A percentile compares a stretch with the other conserved stretches of the same genome.
Conservation (phyloP, 495 filamentous ascomycete species). For the Talaromyces ruber region DNA sequence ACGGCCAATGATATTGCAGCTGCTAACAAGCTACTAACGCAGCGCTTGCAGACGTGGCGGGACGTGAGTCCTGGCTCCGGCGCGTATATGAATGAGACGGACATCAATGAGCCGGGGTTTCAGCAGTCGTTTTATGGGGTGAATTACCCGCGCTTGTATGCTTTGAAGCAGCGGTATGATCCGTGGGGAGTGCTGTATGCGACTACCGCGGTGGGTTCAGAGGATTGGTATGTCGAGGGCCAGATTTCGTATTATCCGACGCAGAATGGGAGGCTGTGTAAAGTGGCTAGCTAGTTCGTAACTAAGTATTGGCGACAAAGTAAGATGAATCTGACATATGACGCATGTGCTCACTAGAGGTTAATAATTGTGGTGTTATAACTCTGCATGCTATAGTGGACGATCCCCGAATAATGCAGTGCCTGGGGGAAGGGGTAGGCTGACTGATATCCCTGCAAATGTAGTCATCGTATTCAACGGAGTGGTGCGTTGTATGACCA, state of each 20-base stretch:
- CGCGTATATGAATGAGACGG: conserved; percentile 43
- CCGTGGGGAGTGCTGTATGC: conserved; percentile 44
- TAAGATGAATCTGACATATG: too few relatives aligned
- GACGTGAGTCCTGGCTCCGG: conserved; percentile 24
- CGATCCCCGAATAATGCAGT: too few relatives aligned
- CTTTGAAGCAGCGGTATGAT: conserved; percentile 32
- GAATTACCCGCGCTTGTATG: conserved; percentile 35
- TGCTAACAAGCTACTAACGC: not conserved
- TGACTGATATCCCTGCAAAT: too few relatives aligned
- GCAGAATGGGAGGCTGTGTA: conserved; percentile 27
- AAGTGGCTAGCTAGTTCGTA: conserved; percentile 6
- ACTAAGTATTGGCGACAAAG: not conserved
- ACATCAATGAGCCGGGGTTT: conserved; percentile 35
- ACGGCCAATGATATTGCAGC: not conserved
- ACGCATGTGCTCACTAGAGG: too few relatives aligned
- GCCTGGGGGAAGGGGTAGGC: too few relatives aligned
- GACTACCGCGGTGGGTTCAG: conserved; percentile 47
- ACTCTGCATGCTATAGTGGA: too few relatives aligned
- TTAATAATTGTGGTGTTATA: too few relatives aligned
- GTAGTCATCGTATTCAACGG: too few relatives aligned
- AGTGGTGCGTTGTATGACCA: too few relatives aligned
- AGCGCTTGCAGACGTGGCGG: not conserved
- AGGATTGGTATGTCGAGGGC: conserved; percentile 41
- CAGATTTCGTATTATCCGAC: conserved; percentile 11
- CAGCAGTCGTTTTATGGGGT: conserved; percentile 41